Evolutionary conservation across 2,329 filamentous ascomycete genomes (phyloP).

Genomic region (Alternaria arborescens): DNA sequence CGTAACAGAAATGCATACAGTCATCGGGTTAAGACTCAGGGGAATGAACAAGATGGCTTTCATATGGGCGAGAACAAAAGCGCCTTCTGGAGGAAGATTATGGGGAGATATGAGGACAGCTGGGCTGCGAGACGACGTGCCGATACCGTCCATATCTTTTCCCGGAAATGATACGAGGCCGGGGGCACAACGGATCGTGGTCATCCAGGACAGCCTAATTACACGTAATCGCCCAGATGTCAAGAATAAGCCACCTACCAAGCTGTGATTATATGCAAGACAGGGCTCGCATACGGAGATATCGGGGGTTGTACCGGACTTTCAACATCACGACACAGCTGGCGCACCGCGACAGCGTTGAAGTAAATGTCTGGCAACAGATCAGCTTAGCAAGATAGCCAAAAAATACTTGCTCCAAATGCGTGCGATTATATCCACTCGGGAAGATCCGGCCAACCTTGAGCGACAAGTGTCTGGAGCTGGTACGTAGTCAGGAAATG

Average conservation of each 20-base stretch:
- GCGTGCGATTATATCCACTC: neutral
- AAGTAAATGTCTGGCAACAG: neutral
- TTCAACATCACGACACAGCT: neutral
- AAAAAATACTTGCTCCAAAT: neutral
- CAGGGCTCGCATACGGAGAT: neutral
- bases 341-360: neutral
- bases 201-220: constrained; percentile 35
- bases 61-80: constrained; percentile 27
- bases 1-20: constrained; percentile 28
- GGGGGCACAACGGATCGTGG: constrained; percentile 24
- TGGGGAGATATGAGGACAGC: constrained; percentile 37
- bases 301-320: neutral
- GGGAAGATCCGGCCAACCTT: constrained; percentile 2
- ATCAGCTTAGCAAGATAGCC: neutral
- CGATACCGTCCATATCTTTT: constrained; percentile 29
- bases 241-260: neutral
- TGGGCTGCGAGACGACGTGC: constrained; percentile 33
- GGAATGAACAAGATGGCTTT: constrained; percentile 39
- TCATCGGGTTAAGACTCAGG: constrained; percentile 36
- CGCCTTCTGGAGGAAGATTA: neutral
- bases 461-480: neutral
- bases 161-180: constrained; percentile 13
- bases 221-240: neutral
- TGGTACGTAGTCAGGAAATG: neutral
- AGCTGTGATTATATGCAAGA: neutral